A percentile compares a stretch with the other conserved stretches of the same genome.
Conservation (phyloP, 495 filamentous ascomycete species). For the Aspergillus bertholletiae region DNA sequence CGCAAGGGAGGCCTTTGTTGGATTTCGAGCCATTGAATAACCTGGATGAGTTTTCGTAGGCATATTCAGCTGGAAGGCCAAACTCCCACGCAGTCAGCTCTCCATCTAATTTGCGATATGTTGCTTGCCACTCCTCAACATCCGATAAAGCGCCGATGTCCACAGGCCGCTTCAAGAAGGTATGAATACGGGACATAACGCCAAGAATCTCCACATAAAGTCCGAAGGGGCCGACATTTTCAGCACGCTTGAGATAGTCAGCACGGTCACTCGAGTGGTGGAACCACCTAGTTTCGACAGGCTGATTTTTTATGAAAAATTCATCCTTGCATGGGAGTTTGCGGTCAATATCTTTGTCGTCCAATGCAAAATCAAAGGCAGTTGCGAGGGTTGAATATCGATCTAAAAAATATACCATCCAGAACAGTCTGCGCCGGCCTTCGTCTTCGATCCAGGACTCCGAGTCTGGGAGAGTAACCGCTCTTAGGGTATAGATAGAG, state of each 20-base stretch:
- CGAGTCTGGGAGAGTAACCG: conserved; percentile 75
- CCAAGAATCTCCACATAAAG: conserved; percentile 85
- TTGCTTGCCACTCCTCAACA: conserved; percentile 83
- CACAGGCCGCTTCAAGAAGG: conserved; percentile 80
- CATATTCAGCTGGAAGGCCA: conserved; percentile 73
- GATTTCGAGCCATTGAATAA: conserved; percentile 61
- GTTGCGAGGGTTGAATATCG: conserved; percentile 85
- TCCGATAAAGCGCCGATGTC: conserved; percentile 80
- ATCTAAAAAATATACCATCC: conserved; percentile 89
- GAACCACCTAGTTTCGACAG: conserved; percentile 82
- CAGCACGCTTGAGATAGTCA: conserved; percentile 66
- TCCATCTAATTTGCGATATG: conserved; percentile 78
- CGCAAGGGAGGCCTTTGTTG: conserved; percentile 65
- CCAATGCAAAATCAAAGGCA: conserved; percentile 83
- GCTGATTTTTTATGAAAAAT: conserved; percentile 76
- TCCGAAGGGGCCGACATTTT: conserved; percentile 80
- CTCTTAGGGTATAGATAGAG: conserved; percentile 81
- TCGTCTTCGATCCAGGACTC: conserved; percentile 88
- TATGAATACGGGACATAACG: conserved; percentile 79
- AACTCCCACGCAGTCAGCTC: conserved; percentile 79
- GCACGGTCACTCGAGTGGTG: conserved; percentile 45
- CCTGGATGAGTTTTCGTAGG: conserved; percentile 65
- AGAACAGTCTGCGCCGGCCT: conserved; percentile 76
- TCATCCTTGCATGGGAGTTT: conserved; percentile 83
- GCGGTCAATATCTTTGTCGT: conserved; percentile 84